phyloP scores from a whole-genome alignment of 73 alveolate species.

The Tetrahymena thermophila region DNA sequence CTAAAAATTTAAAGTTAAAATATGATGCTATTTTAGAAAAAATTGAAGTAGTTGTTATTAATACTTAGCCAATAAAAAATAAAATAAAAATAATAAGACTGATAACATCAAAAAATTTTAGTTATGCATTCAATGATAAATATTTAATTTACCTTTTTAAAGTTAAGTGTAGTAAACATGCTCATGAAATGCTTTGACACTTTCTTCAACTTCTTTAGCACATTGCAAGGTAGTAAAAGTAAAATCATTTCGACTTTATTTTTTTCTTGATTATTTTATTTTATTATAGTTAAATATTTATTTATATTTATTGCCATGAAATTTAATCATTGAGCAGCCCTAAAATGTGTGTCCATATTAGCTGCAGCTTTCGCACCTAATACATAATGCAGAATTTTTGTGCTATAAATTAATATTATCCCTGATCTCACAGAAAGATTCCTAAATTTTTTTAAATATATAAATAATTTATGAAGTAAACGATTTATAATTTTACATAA shows the following conservation, averaged over 20 bases:
- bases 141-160: neutral
- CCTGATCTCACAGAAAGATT: neutral
- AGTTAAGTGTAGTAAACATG: neutral
- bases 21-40: no score
- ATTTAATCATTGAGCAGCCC: neutral
- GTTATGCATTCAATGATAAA: no score
- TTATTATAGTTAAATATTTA: neutral
- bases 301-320: neutral
- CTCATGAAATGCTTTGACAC: neutral
- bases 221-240: neutral
- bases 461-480: no score
- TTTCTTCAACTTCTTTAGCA: neutral
- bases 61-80: no score
- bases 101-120: no score
- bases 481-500: neutral
- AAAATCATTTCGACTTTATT: neutral
- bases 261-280: neutral
- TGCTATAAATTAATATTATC: neutral
- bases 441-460: neutral
- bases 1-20: no score
- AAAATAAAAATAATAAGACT: no score
- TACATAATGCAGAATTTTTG: neutral
- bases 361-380: neutral
- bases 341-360: neutral
- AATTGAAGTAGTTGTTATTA: no score